phyloP scores from a whole-genome alignment of 768 basidiomycete genomes.

The Suillus tomentosus region DNA sequence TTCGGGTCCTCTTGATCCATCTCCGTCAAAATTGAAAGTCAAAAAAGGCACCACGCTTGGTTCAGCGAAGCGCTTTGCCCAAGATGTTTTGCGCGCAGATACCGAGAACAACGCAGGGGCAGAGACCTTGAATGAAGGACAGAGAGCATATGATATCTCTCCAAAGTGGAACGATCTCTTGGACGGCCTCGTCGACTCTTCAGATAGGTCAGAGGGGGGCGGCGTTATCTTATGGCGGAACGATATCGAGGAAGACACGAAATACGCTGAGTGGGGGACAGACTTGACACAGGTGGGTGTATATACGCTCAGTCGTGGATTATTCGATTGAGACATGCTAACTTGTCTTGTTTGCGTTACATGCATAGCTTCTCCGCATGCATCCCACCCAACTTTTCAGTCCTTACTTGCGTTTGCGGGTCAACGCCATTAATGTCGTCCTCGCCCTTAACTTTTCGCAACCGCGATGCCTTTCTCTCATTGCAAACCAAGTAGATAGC shows the following conservation, averaged over 20 bases:
- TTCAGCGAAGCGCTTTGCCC: slow-evolving; percentile 17
- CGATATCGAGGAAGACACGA: slow-evolving; percentile 80
- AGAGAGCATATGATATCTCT: slow-evolving; percentile 89
- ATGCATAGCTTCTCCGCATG: slow-evolving; percentile 29
- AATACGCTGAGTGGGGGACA: slow-evolving; percentile 48
- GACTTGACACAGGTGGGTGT: slow-evolving; percentile 51
- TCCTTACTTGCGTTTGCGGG: slow-evolving; percentile 71
- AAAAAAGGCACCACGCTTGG: slow-evolving; percentile 8
- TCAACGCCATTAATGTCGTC: slow-evolving; percentile 84
- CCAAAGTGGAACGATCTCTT: slow-evolving; percentile 29
- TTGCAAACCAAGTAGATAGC: slow-evolving; percentile 62
- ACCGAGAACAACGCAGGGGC: slow-evolving; percentile 62
- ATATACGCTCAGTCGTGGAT: slow-evolving; percentile 23
- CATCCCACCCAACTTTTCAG: slow-evolving; percentile 60
- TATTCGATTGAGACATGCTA: slow-evolving; percentile 7
- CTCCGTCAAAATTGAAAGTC: not conserved
- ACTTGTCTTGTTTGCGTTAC: slow-evolving; percentile 7
- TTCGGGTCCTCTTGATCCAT: slow-evolving; percentile 28
- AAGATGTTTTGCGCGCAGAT: slow-evolving; percentile 1
- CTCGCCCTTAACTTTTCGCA: slow-evolving; percentile 81
- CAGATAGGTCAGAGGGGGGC: slow-evolving; percentile 81
- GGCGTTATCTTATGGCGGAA: slow-evolving; percentile 85
- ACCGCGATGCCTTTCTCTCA: slow-evolving; percentile 56
- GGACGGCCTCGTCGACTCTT: slow-evolving; percentile 88
- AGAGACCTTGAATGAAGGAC: slow-evolving; percentile 32